Evolutionary conservation across 2,329 filamentous ascomycete species (phyloP).

Genomic region (Penicillium corylophilum): DNA sequence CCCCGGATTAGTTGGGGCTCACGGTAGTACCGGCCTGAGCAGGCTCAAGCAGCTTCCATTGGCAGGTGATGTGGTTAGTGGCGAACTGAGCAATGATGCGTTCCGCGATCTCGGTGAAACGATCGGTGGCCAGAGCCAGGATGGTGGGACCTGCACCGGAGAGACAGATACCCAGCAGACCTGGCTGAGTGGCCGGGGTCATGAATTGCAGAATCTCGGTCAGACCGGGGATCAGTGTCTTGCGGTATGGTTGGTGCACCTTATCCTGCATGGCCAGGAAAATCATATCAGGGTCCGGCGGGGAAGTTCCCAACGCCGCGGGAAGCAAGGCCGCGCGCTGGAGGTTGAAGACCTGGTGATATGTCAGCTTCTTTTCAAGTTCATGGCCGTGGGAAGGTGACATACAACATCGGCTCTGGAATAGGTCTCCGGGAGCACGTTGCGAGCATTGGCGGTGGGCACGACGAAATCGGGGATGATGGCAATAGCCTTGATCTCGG

Average conservation of each 20-base stretch:
- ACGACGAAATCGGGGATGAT: constrained; percentile 97
- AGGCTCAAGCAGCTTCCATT: constrained; percentile 85
- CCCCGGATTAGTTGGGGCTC: constrained; percentile 14
- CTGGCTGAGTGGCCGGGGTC: constrained; percentile 81
- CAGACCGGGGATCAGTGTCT: constrained; percentile 85
- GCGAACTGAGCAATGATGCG: constrained; percentile 74
- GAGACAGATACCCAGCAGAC: constrained; percentile 88
- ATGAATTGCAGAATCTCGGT: constrained; percentile 88
- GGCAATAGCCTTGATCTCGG: constrained; percentile 93
- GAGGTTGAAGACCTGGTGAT: constrained; percentile 70
- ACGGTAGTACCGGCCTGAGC: constrained; percentile 63
- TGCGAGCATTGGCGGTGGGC: constrained; percentile 85
- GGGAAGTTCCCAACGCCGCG: constrained; percentile 82
- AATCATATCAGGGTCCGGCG: constrained; percentile 89
- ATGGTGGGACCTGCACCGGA: constrained; percentile 96
- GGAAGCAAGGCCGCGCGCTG: constrained; percentile 90
- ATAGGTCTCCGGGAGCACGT: constrained; percentile 79
- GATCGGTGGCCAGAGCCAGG: constrained; percentile 82
- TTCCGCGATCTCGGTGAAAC: constrained; percentile 83
- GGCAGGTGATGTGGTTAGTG: constrained; percentile 65
- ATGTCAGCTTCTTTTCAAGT: background rate
- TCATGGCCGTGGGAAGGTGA: constrained; percentile 16
- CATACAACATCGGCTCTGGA: constrained; percentile 77
- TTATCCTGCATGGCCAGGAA: constrained; percentile 99
- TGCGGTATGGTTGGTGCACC: constrained; percentile 93